Base-by-base conservation (phyloP, 805 yeast genomes). In the Kodamaea laetipori region DNA sequence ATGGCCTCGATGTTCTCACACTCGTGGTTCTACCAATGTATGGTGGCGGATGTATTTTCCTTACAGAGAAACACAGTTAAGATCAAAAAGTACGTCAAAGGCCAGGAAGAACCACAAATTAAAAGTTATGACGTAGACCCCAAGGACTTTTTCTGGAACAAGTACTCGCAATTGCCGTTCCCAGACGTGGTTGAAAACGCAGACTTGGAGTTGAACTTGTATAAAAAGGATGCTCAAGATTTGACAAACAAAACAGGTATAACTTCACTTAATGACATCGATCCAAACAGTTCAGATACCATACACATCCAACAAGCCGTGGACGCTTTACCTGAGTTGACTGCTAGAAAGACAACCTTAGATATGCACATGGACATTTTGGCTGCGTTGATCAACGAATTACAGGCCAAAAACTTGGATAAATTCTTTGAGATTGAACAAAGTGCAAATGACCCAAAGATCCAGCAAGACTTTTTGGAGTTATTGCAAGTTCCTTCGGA, bases 181-280 rank as follows among this genome's bases (percentile, higher is more conserved):
- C 99, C 99, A 1, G 97, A 92, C 60, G 98, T 95, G n/a, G 99
- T 95, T 25, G 99, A 94, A 63, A 88, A 88, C 64, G 95, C 95
- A 15, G 98, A 94, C 58, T 66, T 75, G 19, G 97, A 89, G 46
- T 73, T 90, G 47, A 80, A 84, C 46, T 73, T 76, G 43, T 94
- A 94, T 66, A 92, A 90, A 52, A 77, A 78, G 45, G 97, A 89
- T 54, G 96, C 97, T 1, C 84, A 83, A 48, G 95, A 86, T 46
- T 74, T 95, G 40, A 89, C 97, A 1, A 77, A 78, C 38, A 81
- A 78, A 50, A 84, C 96, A 1, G 87, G 86, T 30, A 79, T 82
- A 2, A 73, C 83, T 6, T 82, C 88, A 17, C 66, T 90, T 35
- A 81, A 79, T 51, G 97, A 90, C 49, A 74, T 90, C 34, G 86